A percentile compares a stretch with the other conserved stretches of the same genome.
phyloP scores from a whole-genome alignment of 1,284 basidiomycete genomes.

The Stereum hirsutum region DNA sequence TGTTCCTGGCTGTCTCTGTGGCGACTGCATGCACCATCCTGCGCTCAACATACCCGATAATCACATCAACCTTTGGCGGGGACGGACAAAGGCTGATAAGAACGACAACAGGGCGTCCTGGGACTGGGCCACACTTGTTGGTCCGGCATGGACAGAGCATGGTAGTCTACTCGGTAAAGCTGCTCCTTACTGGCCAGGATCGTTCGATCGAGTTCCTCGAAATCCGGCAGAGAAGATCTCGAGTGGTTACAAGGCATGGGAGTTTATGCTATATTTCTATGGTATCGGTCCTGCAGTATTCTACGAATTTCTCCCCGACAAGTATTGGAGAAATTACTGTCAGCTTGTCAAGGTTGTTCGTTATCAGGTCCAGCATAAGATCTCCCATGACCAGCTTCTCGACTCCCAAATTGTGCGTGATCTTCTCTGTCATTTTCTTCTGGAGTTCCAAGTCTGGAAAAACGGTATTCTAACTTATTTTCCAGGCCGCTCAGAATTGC shows the following conservation, averaged over 20 bases:
- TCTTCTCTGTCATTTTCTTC: too few species aligned
- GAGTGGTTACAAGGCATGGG: conserved; percentile 26
- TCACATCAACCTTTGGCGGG: conserved; percentile 22
- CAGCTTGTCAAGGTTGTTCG: conserved; percentile 15
- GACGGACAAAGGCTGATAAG: conserved; percentile 14
- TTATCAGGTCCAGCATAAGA: conserved; percentile 14
- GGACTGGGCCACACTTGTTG: conserved; percentile 23
- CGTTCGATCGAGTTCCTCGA: conserved; percentile 22
- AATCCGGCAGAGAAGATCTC: conserved; percentile 26
- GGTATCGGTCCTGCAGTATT: conserved; percentile 22
- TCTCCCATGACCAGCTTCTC: conserved; percentile 9
- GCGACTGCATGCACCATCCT: conserved; percentile 29
- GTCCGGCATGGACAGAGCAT: conserved; percentile 19
- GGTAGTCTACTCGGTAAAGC: conserved; percentile 18
- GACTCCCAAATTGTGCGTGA: conserved; percentile 11
- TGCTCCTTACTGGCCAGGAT: conserved; percentile 22
- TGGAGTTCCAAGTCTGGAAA: too few species aligned
- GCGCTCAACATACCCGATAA: conserved; percentile 21
- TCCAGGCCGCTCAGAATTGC: too few species aligned
- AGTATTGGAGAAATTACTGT: conserved; percentile 18
- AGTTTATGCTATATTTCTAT: conserved; percentile 23
- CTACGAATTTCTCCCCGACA: conserved; percentile 15
- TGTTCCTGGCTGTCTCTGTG: conserved; percentile 19
- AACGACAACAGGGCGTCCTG: too few species aligned
- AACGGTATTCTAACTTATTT: too few species aligned